Percentiles rank a stretch among this genome's conserved stretches.
Evolutionary conservation across 2,329 filamentous ascomycete genomes (phyloP).

Genomic region (Fusarium palustre): DNA sequence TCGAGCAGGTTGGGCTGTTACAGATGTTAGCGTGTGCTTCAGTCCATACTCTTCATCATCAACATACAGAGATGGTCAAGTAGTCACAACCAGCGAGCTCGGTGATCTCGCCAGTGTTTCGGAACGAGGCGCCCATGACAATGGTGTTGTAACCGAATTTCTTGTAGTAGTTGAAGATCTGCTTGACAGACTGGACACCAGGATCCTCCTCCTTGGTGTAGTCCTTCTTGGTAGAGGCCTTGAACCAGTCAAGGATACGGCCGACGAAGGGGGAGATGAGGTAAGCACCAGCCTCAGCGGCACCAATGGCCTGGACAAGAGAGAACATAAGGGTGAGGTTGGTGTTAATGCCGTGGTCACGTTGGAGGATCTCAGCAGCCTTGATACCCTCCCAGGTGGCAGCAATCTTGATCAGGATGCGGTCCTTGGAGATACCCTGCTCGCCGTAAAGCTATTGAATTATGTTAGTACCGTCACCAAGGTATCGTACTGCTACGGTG

Average conservation of each 20-base stretch:
- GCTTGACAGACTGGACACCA: conserved; percentile 91
- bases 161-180: conserved; percentile 99
- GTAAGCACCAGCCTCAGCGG: conserved; percentile 94
- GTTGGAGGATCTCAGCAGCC: conserved; percentile 96
- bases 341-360: conserved; percentile 95
- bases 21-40: conserved; percentile 32
- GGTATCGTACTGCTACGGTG: not conserved
- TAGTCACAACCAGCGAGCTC: conserved; percentile 99
- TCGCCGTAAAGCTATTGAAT: conserved; percentile 87
- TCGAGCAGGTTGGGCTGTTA: conserved; percentile 88
- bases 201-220: conserved; percentile 92
- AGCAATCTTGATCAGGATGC: conserved; percentile 97
- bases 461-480: conserved; percentile 25
- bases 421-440: conserved; percentile 90
- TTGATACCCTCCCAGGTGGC: conserved; percentile 99
- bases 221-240: conserved; percentile 93
- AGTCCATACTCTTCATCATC: not conserved
- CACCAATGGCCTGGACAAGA: conserved; percentile 90
- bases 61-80: conserved; percentile 91
- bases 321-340: conserved; percentile 99
- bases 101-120: conserved; percentile 95
- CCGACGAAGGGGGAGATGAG: conserved; percentile 99
- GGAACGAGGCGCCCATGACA: conserved; percentile 99
- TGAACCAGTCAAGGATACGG: conserved; percentile 99
- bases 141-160: conserved; percentile 99